Base-by-base conservation (phyloP, 208 protist species). In the Crithidia fasciculata region DNA sequence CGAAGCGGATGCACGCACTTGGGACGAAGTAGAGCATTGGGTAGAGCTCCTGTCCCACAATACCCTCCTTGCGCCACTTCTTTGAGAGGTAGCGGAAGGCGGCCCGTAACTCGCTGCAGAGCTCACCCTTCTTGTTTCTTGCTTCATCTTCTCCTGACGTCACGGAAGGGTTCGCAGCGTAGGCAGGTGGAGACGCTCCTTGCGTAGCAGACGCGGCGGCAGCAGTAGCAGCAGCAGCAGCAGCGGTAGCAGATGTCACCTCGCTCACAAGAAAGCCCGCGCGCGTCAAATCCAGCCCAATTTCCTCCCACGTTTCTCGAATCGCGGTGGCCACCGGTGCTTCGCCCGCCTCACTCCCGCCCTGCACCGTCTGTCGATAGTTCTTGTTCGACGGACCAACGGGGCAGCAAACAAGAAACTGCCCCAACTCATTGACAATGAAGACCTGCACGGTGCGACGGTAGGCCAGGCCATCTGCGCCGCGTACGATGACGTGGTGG, bases 21-120 rank as follows among this genome's bases (percentile, higher is more conserved):
- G 39, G 37, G 5, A 80, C 10, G 8, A 72, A 54, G 64, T 83
- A 85, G 2, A 88, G 63, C 3, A 84, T 53, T 6, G 86, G 86
- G 64, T 86, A 91, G 50, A 91, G 71, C 68, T 91, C 80, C 66
- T 91, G 86, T 4, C 86, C 83, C 0, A 5, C 19, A 15, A 86
- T 65, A 7, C 80, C 83, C 6, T 61, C 5, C 16, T 81, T 85
- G 15, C 66, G 60, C 86, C 86, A 91, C 7, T 60, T 69, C 41
- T 91, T 91, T 4, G 76, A 76, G 0, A 12, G 19, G 62, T 91
- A 91, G 19, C 86, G 86, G 68, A 88, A 88, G 0, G 60, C n/a
- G 0, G 60, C 57, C 7, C 81, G 71, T 2, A 15, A 28, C 19
- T 84, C 80, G 8, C 19, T 71, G 5, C 57, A 39, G 13, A 77